Percentiles rank a stretch among this genome's conserved stretches.
phyloP scores from a whole-genome alignment of 78 protist genomes.

The Pigoraptor vietnamica region DNA sequence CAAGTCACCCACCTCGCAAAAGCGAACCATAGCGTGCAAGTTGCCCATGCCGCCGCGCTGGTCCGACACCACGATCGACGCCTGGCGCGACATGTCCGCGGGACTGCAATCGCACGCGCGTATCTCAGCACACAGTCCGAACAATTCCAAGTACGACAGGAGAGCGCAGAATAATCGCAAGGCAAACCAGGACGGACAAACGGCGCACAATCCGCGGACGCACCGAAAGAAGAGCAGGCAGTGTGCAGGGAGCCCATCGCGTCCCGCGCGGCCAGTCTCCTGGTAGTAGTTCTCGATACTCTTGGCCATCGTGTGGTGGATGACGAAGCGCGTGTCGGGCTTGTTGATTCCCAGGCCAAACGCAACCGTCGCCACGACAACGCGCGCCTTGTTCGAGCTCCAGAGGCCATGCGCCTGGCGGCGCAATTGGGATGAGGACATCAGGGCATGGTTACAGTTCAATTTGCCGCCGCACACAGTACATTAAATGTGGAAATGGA shows the following conservation, averaged over 20 bases:
- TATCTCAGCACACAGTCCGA: no score
- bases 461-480: no score
- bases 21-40: neutral
- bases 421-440: conserved; percentile 2
- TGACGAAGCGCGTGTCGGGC: conserved; percentile 91
- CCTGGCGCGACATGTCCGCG: neutral
- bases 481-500: neutral
- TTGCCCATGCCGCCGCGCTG: neutral
- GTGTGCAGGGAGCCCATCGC: conserved; percentile 73
- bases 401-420: conserved; percentile 18
- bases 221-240: conserved; percentile 46
- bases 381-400: neutral
- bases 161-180: no score
- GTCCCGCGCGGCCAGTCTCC: conserved; percentile 93
- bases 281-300: conserved; percentile 93
- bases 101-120: no score
- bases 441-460: conserved; percentile 48
- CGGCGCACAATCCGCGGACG: conserved; percentile 20
- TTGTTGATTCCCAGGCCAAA: conserved; percentile 99
- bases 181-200: no score
- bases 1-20: neutral
- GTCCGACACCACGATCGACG: neutral
- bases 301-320: conserved; percentile 94
- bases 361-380: conserved; percentile 94
- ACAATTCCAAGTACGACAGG: no score